Evolutionary conservation across 805 yeast genomes (phyloP), one percentile per base, ranked within the genome.

Genomic region (Candida orba): DNA sequence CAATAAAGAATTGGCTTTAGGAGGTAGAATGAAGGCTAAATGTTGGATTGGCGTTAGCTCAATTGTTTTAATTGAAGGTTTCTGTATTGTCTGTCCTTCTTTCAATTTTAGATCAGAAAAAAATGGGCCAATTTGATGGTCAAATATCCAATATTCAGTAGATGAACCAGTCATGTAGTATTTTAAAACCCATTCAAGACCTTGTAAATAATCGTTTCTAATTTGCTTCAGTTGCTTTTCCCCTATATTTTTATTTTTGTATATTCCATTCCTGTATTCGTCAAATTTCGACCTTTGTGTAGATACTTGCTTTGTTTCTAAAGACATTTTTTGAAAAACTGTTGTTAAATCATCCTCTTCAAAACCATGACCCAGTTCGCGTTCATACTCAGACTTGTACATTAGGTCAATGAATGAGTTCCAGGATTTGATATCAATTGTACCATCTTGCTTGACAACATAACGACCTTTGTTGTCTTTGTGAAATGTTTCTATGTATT

Each of bases 131-230:
- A 86, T 88, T 56, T 85, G 95, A 62, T 84, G 82, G 43, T 69
- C 73, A 60, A 75, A 93, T 56, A 71, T 84, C 96, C 96, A 91
- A 37, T 81, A 79, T 95, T 96, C 86, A 3, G 95, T 84, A 17
- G 83, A 81, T 52, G 83, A 78, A 14, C 95, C 96, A 49, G 74
- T 72, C 54, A 84, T 84, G 62, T 91, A 91, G 66, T 91, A 91
- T 54, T 75, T 78, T 62, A 87, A 68, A 4, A 91, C 95, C 97
- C 98, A 91, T 65, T 88, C 96, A 48, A 93, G 69, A 42, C 97
- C 97, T 60, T 86, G 91, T 27, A 90, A 67, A 58, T 88, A 91
- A 54, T 84, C 85, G 50, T 75, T 74, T 6, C 88, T 72, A 43
- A 87, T 63, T 9, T 75, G 41, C 71, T 63, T 2, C 72, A 81